Percentiles rank a stretch among this genome's conserved stretches.
These are phyloP conservation scores for Stenocarpella maydis DNA, from an alignment of 2,329 filamentous ascomycete species.

Conservation along the genomic window DNA sequence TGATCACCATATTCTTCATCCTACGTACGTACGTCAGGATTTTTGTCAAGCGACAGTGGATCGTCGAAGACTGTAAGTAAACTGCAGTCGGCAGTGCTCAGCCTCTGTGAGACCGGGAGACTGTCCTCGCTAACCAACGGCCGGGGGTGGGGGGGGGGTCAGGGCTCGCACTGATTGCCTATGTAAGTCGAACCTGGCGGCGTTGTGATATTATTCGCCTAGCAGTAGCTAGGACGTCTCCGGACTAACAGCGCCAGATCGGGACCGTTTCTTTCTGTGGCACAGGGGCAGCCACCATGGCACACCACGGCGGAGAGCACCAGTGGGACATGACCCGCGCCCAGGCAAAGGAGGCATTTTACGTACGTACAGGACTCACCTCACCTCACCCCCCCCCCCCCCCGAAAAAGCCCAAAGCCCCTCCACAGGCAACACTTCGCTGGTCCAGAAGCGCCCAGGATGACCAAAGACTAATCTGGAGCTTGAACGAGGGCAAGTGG, in stretches of 20 bases:
- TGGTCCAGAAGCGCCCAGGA: background rate
- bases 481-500: background rate
- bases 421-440: too few relatives aligned
- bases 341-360: background rate
- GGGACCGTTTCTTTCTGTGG: background rate
- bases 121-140: background rate
- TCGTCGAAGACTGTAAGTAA: background rate
- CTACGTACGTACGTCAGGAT: conserved; percentile 10
- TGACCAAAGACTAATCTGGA: background rate
- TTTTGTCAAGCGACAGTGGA: background rate
- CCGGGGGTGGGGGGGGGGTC: too few relatives aligned
- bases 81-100: background rate
- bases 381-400: too few relatives aligned
- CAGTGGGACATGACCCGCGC: background rate
- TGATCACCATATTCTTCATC: background rate
- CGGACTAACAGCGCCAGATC: background rate
- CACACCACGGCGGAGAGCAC: conserved; percentile 17
- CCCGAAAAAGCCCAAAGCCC: too few relatives aligned
- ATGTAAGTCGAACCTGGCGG: background rate
- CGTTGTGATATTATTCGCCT: background rate
- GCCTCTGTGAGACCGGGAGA: background rate
- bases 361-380: background rate
- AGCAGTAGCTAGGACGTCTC: background rate
- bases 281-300: conserved; percentile 12
- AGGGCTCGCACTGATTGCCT: conserved; percentile 1